These are phyloP conservation scores for Phytophthora europaea DNA, from an alignment of 352 stramenopile genomes.

Conservation along the genomic window DNA sequence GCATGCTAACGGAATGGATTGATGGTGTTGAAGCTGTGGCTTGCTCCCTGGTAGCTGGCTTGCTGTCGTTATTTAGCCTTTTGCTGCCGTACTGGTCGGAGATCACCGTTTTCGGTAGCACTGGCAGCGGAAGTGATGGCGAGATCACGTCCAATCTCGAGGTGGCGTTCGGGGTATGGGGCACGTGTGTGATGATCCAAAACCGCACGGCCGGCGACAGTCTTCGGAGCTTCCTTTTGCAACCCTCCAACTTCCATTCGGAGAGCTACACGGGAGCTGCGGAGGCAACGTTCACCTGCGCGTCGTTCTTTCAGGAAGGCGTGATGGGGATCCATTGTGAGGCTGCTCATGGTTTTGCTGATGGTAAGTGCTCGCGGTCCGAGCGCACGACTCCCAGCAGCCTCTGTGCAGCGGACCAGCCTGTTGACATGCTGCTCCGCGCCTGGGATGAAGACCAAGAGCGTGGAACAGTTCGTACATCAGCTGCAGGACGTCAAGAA, in stretches of 20 bases:
- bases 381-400: conserved; percentile 30
- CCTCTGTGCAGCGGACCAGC: conserved; percentile 40
- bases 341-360: conserved; percentile 31
- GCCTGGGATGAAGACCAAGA: conserved; percentile 45
- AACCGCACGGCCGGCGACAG: conserved; percentile 27
- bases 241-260: conserved; percentile 11
- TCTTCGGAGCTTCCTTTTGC: conserved; percentile 29
- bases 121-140: conserved; percentile 6
- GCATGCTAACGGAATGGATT: neutral
- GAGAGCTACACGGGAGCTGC: conserved; percentile 11
- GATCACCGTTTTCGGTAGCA: conserved; percentile 29
- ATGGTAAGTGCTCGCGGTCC: conserved; percentile 36
- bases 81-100: conserved; percentile 70
- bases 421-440: conserved; percentile 44
- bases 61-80: conserved; percentile 49
- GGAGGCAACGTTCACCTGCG: conserved; percentile 53
- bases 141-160: conserved; percentile 43
- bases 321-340: conserved; percentile 47
- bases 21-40: conserved; percentile 38
- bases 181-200: conserved; percentile 60
- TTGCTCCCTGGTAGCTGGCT: conserved; percentile 42
- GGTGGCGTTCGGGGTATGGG: conserved; percentile 65
- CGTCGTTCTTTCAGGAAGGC: conserved; percentile 43
- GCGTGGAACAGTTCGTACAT: conserved; percentile 25
- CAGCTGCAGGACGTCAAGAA: conserved; percentile 21